Percentiles rank a stretch among this genome's conserved stretches.
phyloP scores from a whole-genome alignment of 371 early-diverging fungal species.

The Enterocytospora artemiae region DNA sequence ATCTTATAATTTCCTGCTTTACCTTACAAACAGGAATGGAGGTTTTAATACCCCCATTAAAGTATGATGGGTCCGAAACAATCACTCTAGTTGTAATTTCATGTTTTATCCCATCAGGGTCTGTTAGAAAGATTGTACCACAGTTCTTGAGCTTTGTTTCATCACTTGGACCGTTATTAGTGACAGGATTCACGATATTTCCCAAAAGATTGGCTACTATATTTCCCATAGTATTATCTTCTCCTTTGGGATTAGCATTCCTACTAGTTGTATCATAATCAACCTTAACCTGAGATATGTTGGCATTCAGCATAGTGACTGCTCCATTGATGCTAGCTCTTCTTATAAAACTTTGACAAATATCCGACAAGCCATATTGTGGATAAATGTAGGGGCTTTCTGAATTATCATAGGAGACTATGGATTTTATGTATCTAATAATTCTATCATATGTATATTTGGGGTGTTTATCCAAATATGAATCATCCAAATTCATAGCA shows the following conservation, averaged over 20 bases:
- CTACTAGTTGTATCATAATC: too few species aligned
- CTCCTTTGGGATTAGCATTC: too few species aligned
- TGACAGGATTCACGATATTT: background rate
- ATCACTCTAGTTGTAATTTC: constrained; percentile 32
- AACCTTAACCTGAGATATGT: constrained; percentile 15
- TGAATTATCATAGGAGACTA: constrained; percentile 71
- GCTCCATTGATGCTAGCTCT: constrained; percentile 58
- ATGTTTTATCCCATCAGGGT: constrained; percentile 10
- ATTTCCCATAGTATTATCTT: constrained; percentile 8
- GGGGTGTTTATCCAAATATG: constrained; percentile 73
- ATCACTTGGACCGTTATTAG: constrained; percentile 18
- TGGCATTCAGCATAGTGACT: constrained; percentile 50
- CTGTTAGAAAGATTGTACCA: constrained; percentile 1
- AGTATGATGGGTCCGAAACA: constrained; percentile 35
- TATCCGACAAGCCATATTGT: constrained; percentile 89
- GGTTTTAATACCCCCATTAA: background rate
- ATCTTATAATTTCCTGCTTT: constrained; percentile 19
- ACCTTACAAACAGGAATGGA: background rate
- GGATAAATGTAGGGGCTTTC: constrained; percentile 99
- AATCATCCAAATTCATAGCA: constrained; percentile 85
- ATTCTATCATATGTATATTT: constrained; percentile 80
- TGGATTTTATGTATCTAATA: constrained; percentile 77
- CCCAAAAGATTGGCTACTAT: too few species aligned
- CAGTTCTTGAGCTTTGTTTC: too few species aligned
- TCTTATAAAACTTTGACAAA: constrained; percentile 96